Evolutionary conservation across 768 basidiomycete species (phyloP).

Genomic region (Hypsizygus marmoreus): DNA sequence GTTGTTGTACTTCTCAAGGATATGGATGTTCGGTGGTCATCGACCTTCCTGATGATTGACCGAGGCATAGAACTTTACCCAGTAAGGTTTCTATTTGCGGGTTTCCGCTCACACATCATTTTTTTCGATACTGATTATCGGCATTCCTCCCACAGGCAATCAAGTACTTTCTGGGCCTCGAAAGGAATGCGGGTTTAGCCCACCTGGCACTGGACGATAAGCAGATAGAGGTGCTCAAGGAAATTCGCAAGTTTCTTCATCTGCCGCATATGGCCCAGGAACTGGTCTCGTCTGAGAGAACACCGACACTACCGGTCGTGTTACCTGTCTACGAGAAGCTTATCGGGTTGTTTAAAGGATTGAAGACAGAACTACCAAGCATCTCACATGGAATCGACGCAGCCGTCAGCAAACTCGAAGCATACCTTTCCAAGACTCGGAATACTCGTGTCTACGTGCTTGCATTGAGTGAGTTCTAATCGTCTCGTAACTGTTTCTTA

Average conservation of each 20-base stretch:
- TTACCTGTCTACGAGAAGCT: conserved; percentile 30
- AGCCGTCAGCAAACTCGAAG: conserved; percentile 17
- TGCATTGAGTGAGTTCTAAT: conserved; percentile 17
- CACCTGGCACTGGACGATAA: conserved; percentile 10
- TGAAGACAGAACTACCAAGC: conserved; percentile 7
- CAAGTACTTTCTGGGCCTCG: conserved; percentile 6
- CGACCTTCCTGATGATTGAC: conserved; percentile 33
- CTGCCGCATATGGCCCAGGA: conserved; percentile 26
- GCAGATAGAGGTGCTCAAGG: conserved; percentile 19
- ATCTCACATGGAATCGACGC: conserved; percentile 16
- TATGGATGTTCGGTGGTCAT: conserved; percentile 32
- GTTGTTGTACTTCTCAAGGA: conserved; percentile 24
- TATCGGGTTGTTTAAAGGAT: conserved; percentile 16
- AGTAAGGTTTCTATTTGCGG: conserved; percentile 12
- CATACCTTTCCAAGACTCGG: conserved; percentile 17
- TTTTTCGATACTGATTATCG: too few species aligned
- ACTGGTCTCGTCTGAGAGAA: conserved; percentile 27
- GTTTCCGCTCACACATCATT: too few species aligned
- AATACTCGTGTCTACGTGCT: conserved; percentile 16
- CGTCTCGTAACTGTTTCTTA: not conserved
- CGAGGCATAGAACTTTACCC: conserved; percentile 23
- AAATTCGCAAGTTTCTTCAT: conserved; percentile 23
- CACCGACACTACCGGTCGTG: conserved; percentile 29
- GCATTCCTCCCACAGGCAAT: conserved; percentile 4
- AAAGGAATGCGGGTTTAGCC: conserved; percentile 7